Evolutionary conservation across 2,329 filamentous ascomycete species (phyloP).

Genomic region (Epicoccum sorghinum): DNA sequence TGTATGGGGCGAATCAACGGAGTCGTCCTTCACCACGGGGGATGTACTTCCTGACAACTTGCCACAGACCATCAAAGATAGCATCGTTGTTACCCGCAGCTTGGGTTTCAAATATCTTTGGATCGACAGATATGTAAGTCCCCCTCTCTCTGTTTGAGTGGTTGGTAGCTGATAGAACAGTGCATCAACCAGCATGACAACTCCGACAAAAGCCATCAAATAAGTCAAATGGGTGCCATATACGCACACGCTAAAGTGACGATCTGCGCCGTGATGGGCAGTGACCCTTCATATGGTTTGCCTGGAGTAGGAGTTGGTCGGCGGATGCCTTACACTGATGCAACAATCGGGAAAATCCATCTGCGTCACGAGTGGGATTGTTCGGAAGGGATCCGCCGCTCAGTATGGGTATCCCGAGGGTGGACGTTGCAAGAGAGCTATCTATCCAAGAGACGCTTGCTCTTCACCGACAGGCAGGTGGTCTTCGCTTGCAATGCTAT

Average conservation of each 20-base stretch:
- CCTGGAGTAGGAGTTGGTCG: background rate
- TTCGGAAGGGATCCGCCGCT: background rate
- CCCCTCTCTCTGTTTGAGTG: background rate
- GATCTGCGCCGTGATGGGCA: background rate
- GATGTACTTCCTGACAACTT: background rate
- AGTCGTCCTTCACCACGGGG: background rate
- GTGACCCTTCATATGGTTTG: background rate
- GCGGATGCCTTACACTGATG: background rate
- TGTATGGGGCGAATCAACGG: background rate
- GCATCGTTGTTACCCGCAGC: background rate
- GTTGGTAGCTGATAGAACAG: background rate
- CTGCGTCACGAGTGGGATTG: background rate
- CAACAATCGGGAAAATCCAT: background rate
- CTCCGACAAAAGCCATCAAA: background rate
- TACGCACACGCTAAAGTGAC: background rate
- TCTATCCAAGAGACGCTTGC: background rate
- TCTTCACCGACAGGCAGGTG: background rate
- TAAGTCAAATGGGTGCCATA: background rate
- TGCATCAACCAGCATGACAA: background rate
- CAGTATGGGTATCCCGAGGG: background rate
- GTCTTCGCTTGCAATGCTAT: background rate
- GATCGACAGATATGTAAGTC: background rate
- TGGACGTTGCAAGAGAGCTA: background rate
- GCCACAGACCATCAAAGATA: background rate
- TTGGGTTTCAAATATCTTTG: background rate